Conservation (phyloP, 139 green algal species). For the Raphidocelis subcapitata region DNA sequence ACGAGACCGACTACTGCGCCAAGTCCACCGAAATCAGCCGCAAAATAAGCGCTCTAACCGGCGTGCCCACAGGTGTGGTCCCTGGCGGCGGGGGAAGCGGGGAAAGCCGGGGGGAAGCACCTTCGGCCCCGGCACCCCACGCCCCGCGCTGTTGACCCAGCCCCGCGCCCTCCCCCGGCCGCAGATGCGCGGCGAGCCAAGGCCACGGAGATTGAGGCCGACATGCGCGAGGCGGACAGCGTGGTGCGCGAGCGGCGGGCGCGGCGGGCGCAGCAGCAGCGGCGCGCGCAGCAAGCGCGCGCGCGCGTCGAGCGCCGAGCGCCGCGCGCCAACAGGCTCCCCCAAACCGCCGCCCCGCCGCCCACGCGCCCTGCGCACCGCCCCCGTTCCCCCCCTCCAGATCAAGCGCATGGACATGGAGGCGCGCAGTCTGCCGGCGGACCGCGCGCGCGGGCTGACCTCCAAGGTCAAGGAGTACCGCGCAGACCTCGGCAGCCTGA, state of each 20-base stretch:
- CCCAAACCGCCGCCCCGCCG: too few species aligned
- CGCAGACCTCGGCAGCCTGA: conserved; percentile 75
- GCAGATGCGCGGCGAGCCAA: conserved; percentile 67
- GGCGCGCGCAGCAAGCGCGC: too few species aligned
- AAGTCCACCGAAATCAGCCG: conserved; percentile 68
- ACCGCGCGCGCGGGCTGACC: conserved; percentile 58
- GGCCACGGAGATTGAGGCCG: conserved; percentile 69
- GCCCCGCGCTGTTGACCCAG: too few species aligned
- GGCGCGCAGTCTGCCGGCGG: conserved; percentile 74
- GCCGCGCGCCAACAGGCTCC: too few species aligned
- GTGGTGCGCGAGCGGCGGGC: conserved; percentile 53
- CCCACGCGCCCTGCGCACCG: too few species aligned
- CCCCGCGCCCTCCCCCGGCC: too few species aligned
- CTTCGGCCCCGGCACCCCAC: too few species aligned
- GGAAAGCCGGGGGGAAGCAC: too few species aligned
- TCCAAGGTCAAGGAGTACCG: conserved; percentile 90
- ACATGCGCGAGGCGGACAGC: conserved; percentile 80
- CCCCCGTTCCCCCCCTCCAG: conserved; percentile 35
- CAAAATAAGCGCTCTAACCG: conserved; percentile 53
- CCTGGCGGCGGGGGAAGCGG: too few species aligned
- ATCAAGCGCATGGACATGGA: conserved; percentile 97
- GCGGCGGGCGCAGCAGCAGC: not conserved
- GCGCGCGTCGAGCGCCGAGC: too few species aligned
- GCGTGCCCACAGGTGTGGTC: conserved; percentile 55
- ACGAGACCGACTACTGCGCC: conserved; percentile 84